phyloP scores from a whole-genome alignment of 2,329 filamentous ascomycete genomes.

The Aspergillus tubingensis region DNA sequence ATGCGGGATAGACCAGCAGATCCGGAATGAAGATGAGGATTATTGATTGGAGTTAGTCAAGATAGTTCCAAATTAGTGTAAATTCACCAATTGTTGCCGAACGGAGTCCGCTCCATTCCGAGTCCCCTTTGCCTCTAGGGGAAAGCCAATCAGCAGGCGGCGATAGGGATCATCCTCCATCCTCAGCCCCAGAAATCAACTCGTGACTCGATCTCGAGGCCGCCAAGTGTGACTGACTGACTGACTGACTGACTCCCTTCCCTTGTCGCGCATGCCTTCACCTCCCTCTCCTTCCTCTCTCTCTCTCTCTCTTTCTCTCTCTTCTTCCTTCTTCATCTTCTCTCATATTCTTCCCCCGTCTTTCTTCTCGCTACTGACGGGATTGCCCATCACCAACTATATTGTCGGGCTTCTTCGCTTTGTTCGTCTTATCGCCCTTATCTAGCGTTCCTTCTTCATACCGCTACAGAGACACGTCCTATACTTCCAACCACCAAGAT shows the following conservation, averaged over 20 bases:
- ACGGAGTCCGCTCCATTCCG: constrained; percentile 3
- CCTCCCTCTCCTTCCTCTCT: neutral
- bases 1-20: neutral
- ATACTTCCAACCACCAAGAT: neutral
- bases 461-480: neutral
- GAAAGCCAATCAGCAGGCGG: constrained; percentile 7
- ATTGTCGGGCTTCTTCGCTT: neutral
- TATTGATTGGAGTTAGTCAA: constrained; percentile 7
- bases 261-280: neutral
- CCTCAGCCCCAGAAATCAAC: neutral
- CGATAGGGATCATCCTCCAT: constrained; percentile 10
- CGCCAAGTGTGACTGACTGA: constrained; percentile 22
- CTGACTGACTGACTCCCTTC: constrained; percentile 21
- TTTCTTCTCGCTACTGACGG: neutral
- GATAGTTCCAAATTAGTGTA: neutral
- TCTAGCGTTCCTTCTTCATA: constrained; percentile 8
- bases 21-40: neutral
- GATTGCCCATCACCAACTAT: neutral
- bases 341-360: neutral
- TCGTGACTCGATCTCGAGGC: constrained; percentile 12
- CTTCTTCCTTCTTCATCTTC: neutral
- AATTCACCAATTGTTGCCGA: neutral
- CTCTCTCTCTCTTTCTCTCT: neutral
- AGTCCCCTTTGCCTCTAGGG: neutral
- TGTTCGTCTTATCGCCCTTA: constrained; percentile 4